A percentile compares a stretch with the other conserved stretches of the same genome.
Conservation (phyloP, 164 flowering plant genomes). For the Akebia trifoliata region DNA sequence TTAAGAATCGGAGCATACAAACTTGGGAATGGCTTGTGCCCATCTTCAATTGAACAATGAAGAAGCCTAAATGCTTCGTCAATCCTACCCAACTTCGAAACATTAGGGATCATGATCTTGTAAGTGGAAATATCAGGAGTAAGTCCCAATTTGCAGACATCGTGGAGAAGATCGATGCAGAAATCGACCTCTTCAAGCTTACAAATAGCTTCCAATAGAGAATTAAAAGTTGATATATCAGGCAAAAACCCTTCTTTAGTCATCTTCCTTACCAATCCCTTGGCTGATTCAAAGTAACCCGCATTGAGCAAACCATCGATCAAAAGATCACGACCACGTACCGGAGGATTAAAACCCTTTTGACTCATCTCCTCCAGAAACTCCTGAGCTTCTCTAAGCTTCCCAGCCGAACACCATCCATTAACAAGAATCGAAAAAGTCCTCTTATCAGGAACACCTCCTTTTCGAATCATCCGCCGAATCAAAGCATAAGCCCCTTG, state of each 20-base stretch:
- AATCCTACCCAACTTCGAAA: conserved; percentile 56
- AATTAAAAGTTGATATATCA: conserved; percentile 66
- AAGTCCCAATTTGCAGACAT: conserved; percentile 57
- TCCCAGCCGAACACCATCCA: conserved; percentile 88
- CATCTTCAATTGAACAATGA: conserved; percentile 62
- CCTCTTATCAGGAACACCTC: conserved; percentile 57
- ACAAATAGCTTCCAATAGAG: conserved; percentile 53
- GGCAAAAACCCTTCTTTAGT: conserved; percentile 74
- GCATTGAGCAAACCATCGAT: conserved; percentile 84
- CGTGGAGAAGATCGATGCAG: conserved; percentile 51
- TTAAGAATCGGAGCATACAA: conserved; percentile 83
- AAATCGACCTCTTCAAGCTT: conserved; percentile 70
- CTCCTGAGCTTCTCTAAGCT: conserved; percentile 73
- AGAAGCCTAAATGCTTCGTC: conserved; percentile 77
- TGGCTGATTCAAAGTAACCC: conserved; percentile 79
- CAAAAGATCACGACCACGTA: conserved; percentile 81
- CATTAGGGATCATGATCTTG: conserved; percentile 69
- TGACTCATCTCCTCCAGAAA: conserved; percentile 88
- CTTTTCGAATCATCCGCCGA: conserved; percentile 75
- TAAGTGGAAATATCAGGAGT: conserved; percentile 61
- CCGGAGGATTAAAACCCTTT: conserved; percentile 86
- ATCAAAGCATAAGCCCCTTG: conserved; percentile 85
- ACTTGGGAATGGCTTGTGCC: conserved; percentile 81
- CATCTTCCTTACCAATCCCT: conserved; percentile 77
- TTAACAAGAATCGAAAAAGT: conserved; percentile 73